Percentiles rank a stretch among this genome's conserved stretches.
phyloP scores from a whole-genome alignment of 176 grass and related monocot genomes.

The Eremochloa ophiuroides region DNA sequence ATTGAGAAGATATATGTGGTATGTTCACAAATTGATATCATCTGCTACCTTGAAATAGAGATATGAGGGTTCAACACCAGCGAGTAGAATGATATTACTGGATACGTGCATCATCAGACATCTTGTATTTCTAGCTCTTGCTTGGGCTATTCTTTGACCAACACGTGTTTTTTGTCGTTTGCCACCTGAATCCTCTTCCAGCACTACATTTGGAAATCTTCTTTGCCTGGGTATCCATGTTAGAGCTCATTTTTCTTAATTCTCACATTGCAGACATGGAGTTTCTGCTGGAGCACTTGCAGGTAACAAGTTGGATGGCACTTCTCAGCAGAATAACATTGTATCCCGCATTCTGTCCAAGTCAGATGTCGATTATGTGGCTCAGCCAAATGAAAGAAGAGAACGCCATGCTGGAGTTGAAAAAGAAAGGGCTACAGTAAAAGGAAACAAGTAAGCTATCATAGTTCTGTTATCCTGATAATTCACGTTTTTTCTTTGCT shows the following conservation, averaged over 20 bases:
- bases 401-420: conserved; percentile 55
- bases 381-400: conserved; percentile 63
- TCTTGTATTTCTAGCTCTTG: background rate
- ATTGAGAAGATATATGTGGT: background rate
- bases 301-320: conserved; percentile 59
- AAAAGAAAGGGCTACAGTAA: conserved; percentile 59
- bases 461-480: background rate
- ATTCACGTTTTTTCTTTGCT: background rate
- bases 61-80: background rate
- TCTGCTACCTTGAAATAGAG: conserved; percentile 2
- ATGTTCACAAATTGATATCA: background rate
- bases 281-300: conserved; percentile 33
- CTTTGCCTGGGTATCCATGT: background rate
- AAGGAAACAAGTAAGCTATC: conserved; percentile 77
- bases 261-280: conserved; percentile 54
- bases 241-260: conserved; percentile 15
- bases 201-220: background rate
- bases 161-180: background rate
- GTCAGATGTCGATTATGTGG: conserved; percentile 39
- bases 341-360: conserved; percentile 39
- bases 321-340: conserved; percentile 50
- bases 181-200: background rate
- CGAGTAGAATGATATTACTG: background rate
- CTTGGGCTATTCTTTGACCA: background rate
- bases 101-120: background rate